Conservation (phyloP, 2,329 filamentous ascomycete species). For the Phaeosphaeria sp. region DNA sequence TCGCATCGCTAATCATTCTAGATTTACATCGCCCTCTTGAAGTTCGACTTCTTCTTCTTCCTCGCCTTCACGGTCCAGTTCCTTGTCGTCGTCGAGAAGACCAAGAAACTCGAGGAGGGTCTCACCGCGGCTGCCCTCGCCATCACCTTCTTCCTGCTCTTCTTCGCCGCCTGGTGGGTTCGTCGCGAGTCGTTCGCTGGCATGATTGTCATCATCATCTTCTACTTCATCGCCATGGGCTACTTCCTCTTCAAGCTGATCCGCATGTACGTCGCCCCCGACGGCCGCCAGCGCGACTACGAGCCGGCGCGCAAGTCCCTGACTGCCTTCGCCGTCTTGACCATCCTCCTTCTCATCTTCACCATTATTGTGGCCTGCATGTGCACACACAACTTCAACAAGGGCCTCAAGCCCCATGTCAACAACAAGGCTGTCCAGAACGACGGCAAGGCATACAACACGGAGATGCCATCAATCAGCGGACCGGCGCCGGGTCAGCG, state of each 20-base stretch:
- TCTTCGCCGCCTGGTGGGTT: constrained; percentile 84
- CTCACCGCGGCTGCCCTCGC: constrained; percentile 90
- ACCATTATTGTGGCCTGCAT: constrained; percentile 88
- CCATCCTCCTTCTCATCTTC: constrained; percentile 83
- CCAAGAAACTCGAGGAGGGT: constrained; percentile 75
- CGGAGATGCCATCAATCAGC: constrained; percentile 58
- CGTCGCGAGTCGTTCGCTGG: constrained; percentile 81
- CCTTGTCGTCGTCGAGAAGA: constrained; percentile 81
- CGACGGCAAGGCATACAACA: constrained; percentile 57
- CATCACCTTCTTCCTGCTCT: constrained; percentile 86
- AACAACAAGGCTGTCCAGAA: constrained; percentile 61
- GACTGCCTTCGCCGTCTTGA: constrained; percentile 93
- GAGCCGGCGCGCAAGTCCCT: constrained; percentile 81
- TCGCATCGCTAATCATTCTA: constrained; percentile 48
- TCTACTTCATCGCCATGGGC: constrained; percentile 86
- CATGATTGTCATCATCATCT: constrained; percentile 77
- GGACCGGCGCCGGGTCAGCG: constrained; percentile 53
- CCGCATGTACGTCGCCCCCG: constrained; percentile 80
- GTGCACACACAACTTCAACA: constrained; percentile 90
- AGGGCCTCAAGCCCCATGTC: constrained; percentile 87
- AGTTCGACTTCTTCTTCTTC: constrained; percentile 99
- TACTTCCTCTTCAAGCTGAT: constrained; percentile 99
- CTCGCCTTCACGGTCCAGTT: constrained; percentile 98
- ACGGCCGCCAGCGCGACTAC: constrained; percentile 64
- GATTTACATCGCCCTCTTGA: constrained; percentile 97